These are phyloP conservation scores for Dendrobium nobile DNA, from an alignment of 106 monocot species.

Conservation along the genomic window DNA sequence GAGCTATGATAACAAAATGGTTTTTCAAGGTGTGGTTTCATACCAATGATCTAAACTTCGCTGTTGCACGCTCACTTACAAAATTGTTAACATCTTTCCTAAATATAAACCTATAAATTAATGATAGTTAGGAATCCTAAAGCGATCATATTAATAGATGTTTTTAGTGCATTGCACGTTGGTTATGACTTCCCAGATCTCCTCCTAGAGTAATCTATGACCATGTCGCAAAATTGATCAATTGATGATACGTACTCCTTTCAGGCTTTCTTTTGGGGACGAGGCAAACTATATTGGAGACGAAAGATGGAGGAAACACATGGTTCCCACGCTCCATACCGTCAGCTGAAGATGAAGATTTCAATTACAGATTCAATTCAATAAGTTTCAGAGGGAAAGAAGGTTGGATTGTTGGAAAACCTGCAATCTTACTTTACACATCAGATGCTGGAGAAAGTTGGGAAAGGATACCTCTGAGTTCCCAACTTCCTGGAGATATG, in stretches of 20 bases:
- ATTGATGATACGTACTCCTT: neutral
- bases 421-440: conserved; percentile 84
- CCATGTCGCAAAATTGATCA: neutral
- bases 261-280: conserved; percentile 92
- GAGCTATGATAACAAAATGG: neutral
- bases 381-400: conserved; percentile 90
- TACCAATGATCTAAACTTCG: neutral
- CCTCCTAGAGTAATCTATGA: neutral
- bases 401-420: conserved; percentile 98
- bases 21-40: neutral
- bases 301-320: conserved; percentile 86
- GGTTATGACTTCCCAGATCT: neutral
- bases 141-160: neutral
- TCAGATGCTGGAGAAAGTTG: conserved; percentile 90
- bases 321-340: conserved; percentile 84
- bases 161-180: neutral
- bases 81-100: neutral
- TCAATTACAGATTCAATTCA: conserved; percentile 97
- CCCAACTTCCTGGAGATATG: conserved; percentile 93
- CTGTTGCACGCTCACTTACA: neutral
- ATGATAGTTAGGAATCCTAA: neutral
- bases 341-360: conserved; percentile 96
- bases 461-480: conserved; percentile 89
- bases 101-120: neutral
- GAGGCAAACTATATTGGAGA: conserved; percentile 93